phyloP scores from a whole-genome alignment of 139 green algal species.

The Axilococcus clingmanii region DNA sequence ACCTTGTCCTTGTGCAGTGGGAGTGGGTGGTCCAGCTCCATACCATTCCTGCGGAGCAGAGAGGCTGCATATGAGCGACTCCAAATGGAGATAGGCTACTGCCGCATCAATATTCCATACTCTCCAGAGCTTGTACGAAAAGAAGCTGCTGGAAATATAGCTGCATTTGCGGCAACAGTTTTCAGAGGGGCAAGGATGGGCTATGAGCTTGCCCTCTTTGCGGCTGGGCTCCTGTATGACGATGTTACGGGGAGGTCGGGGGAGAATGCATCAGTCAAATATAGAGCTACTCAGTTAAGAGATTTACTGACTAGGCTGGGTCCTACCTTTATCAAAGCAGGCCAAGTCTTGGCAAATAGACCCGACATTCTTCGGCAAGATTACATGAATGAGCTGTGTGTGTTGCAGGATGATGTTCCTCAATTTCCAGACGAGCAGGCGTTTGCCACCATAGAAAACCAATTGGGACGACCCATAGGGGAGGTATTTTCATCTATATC shows the following conservation, averaged over 20 bases:
- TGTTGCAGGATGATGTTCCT: slow-evolving; percentile 87
- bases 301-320: slow-evolving; percentile 80
- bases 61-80: slow-evolving; percentile 35
- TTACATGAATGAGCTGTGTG: slow-evolving; percentile 98
- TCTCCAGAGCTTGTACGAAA: slow-evolving; percentile 26
- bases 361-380: slow-evolving; percentile 95
- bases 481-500: slow-evolving; percentile 85
- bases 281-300: slow-evolving; percentile 70
- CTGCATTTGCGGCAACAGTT: slow-evolving; percentile 2
- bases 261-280: slow-evolving; percentile 31
- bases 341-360: slow-evolving; percentile 94
- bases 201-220: slow-evolving; percentile 14
- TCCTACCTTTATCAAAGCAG: slow-evolving; percentile 97
- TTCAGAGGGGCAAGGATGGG: slow-evolving; percentile 10
- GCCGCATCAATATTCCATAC: slow-evolving; percentile 31
- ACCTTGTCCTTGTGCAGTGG: not conserved
- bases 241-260: slow-evolving; percentile 10
- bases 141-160: slow-evolving; percentile 4
- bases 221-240: slow-evolving; percentile 14
- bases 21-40: not conserved
- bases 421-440: slow-evolving; percentile 67
- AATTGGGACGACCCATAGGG: slow-evolving; percentile 75
- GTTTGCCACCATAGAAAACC: slow-evolving; percentile 75
- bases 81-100: slow-evolving; percentile 43
- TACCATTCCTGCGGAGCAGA: not conserved